Conservation (phyloP, 176 grass and related monocot species). For the Triticum monococcum region DNA sequence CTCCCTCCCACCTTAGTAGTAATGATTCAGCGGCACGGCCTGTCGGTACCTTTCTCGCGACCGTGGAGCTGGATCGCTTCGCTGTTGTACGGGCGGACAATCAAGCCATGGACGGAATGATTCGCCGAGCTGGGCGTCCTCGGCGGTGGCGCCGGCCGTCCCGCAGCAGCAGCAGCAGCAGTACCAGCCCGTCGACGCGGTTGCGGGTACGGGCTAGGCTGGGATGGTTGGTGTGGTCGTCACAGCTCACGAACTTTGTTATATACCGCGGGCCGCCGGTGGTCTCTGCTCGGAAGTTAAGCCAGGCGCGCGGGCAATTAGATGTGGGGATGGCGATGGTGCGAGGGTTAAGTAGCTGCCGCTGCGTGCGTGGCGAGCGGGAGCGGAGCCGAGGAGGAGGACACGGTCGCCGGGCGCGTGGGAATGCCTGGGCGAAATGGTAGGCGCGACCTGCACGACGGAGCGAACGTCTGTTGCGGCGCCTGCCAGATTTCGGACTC, state of each 20-base stretch:
- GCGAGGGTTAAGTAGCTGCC: background rate
- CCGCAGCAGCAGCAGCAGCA: too few species aligned
- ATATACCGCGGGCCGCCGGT: slow-evolving; percentile 17
- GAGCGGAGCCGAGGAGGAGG: background rate
- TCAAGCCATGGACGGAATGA: slow-evolving; percentile 31
- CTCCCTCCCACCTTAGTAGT: background rate
- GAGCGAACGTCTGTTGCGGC: slow-evolving; percentile 9
- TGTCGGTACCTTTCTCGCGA: background rate
- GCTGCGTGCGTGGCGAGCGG: background rate
- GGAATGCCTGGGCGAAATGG: slow-evolving; percentile 17
- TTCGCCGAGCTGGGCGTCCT: slow-evolving; percentile 6
- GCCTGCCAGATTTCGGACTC: background rate
- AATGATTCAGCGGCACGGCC: background rate
- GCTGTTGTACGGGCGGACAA: slow-evolving; percentile 12
- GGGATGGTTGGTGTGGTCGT: slow-evolving; percentile 14
- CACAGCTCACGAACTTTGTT: background rate
- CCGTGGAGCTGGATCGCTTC: background rate
- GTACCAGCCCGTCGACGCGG: slow-evolving; percentile 36
- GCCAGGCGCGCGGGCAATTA: background rate
- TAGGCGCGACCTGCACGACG: slow-evolving; percentile 33
- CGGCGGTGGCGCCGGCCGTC: slow-evolving; percentile 5
- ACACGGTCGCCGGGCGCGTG: slow-evolving; percentile 43
- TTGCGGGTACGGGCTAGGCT: slow-evolving; percentile 38
- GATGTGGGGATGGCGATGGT: slow-evolving; percentile 22
- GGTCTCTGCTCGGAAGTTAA: too few species aligned